Base-by-base conservation (phyloP, 495 filamentous ascomycete genomes). In the Lepidopterella palustris region DNA sequence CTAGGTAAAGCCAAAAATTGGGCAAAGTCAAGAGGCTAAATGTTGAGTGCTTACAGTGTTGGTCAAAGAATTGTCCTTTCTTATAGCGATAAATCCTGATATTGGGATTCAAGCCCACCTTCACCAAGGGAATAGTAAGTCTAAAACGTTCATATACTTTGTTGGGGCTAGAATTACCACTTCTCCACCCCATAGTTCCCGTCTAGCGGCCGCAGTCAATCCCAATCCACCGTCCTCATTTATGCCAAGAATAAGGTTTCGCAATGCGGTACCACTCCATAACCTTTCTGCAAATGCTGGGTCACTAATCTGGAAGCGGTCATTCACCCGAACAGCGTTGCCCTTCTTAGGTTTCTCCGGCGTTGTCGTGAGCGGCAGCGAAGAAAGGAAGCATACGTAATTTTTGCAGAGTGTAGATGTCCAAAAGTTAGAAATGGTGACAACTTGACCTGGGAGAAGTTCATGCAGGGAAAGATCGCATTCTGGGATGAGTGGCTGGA, bases 11-110 rank as follows among this genome's bases (percentile, higher is more conserved):
- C n/a, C n/a, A n/a, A n/a, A n/a, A n/a, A n/a, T n/a, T n/a, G n/a
- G n/a, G n/a, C 45, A 24, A 21, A 49, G 10, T 10, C 2, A 23
- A 4, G 3, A 10, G n/a, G 10, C 23, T 27, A 4, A 4, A 55
- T 6, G 53, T 35, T 11, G 18, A 61, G 8, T 25, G 82, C 85
- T 57, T 79, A 90, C 88, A 93, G 72, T 96, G 90, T 57, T 87
- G 84, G 64, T 86, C 89, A 70, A 95, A 97, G 65, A 91, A 96
- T 69, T 96, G 89, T 0, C 90, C 90, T 53, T 85, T 81, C 13
- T 77, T 77, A 68, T 97, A 97, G n/a, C 92, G 83, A 76, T 97
- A 97, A 21, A 97, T 83, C 26, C 92, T 76, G 49, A 96, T 95
- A 66, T 93, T 93, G 5, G 87, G 81, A 75, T 93, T 96, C 61